Percentiles rank a stretch among this genome's conserved stretches.
phyloP scores from a whole-genome alignment of 306 rosid genomes.

The Quercus ilex region DNA sequence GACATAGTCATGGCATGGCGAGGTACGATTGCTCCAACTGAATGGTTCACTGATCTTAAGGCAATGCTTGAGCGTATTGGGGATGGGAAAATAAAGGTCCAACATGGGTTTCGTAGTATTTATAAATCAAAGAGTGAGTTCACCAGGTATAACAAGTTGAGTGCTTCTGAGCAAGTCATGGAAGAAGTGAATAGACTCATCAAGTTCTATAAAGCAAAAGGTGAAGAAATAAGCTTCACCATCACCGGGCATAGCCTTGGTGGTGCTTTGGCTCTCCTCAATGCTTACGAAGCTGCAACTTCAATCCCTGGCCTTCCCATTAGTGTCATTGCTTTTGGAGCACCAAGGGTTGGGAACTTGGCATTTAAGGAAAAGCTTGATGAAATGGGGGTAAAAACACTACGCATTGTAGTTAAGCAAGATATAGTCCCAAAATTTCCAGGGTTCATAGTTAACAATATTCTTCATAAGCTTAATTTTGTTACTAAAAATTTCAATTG shows the following conservation, averaged over 20 bases:
- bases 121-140: slow-evolving; percentile 43
- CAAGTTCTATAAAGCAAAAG: slow-evolving; percentile 28
- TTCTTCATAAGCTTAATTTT: slow-evolving; percentile 33
- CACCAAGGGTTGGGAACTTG: slow-evolving; percentile 66
- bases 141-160: slow-evolving; percentile 56
- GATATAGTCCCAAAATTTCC: slow-evolving; percentile 62
- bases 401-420: slow-evolving; percentile 45
- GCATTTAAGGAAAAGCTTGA: slow-evolving; percentile 51
- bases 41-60: slow-evolving; percentile 36
- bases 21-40: slow-evolving; percentile 54
- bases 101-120: slow-evolving; percentile 59
- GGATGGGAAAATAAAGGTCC: slow-evolving; percentile 45
- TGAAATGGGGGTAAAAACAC: slow-evolving; percentile 42
- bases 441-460: slow-evolving; percentile 34
- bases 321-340: slow-evolving; percentile 64
- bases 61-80: slow-evolving; percentile 44
- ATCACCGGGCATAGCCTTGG: slow-evolving; percentile 81
- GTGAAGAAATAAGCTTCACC: slow-evolving; percentile 57
- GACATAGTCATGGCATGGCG: slow-evolving; percentile 63
- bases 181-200: slow-evolving; percentile 36
- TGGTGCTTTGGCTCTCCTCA: slow-evolving; percentile 61
- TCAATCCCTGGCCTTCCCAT: slow-evolving; percentile 33
- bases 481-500: slow-evolving; percentile 41
- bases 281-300: slow-evolving; percentile 51
- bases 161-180: slow-evolving; percentile 71